These are phyloP conservation scores for Olyra latifolia DNA, from an alignment of 176 grass and related monocot genomes.

Conservation along the genomic window DNA sequence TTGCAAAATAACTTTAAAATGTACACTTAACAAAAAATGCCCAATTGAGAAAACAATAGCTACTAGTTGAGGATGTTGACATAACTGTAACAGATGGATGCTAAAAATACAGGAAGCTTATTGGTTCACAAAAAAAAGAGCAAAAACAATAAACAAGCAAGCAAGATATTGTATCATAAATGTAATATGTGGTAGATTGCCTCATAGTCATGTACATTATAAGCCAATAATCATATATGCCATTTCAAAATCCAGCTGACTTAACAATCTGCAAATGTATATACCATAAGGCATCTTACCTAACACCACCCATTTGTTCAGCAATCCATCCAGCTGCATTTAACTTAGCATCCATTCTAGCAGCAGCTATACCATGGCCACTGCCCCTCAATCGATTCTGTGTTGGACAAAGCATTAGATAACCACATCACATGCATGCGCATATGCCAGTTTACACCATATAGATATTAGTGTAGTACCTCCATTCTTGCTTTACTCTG, in stretches of 20 bases:
- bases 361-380: constrained; percentile 89
- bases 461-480: constrained; percentile 51
- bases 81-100: constrained; percentile 1
- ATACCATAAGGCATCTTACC: constrained; percentile 54
- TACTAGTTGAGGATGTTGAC: neutral
- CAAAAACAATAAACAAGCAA: neutral
- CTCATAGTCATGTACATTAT: neutral
- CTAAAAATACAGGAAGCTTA: neutral
- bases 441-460: constrained; percentile 12
- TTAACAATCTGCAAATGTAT: constrained; percentile 23
- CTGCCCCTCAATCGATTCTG: constrained; percentile 96
- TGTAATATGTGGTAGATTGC: neutral
- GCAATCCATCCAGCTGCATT: constrained; percentile 90
- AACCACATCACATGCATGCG: constrained; percentile 32
- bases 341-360: constrained; percentile 96
- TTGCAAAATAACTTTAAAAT: constrained; percentile 1
- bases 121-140: neutral
- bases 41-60: neutral
- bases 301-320: constrained; percentile 95
- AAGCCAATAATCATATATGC: constrained; percentile 4
- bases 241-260: neutral
- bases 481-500: constrained; percentile 99
- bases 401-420: constrained; percentile 38
- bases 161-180: neutral
- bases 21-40: neutral